phyloP scores from a whole-genome alignment of 2,329 filamentous ascomycete genomes.

The Diaporthe eres region DNA sequence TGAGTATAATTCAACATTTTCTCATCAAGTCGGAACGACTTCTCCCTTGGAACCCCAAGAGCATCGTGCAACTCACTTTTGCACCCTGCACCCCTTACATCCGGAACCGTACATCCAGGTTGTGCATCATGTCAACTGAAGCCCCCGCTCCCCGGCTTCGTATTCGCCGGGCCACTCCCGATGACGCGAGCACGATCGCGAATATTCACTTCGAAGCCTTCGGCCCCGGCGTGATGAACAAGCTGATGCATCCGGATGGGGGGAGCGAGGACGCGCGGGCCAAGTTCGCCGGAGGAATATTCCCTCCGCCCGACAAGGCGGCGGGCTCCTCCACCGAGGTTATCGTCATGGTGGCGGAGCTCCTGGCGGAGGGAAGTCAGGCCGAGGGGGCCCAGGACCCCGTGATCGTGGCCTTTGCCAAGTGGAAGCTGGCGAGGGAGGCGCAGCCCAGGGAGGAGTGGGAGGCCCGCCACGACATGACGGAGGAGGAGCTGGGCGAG shows the following conservation, averaged over 20 bases:
- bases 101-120: neutral
- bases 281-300: constrained; percentile 42
- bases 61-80: neutral
- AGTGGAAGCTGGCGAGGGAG: constrained; percentile 46
- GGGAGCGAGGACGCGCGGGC: constrained; percentile 39
- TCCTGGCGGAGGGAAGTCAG: constrained; percentile 36
- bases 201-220: constrained; percentile 38
- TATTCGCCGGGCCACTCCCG: constrained; percentile 32
- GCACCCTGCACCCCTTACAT: neutral
- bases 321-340: constrained; percentile 1
- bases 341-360: constrained; percentile 48
- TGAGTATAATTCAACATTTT: neutral
- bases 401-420: constrained; percentile 50
- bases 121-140: constrained; percentile 17
- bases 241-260: constrained; percentile 47
- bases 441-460: constrained; percentile 47
- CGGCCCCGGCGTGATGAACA: constrained; percentile 43
- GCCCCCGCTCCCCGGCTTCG: constrained; percentile 8
- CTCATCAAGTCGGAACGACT: neutral
- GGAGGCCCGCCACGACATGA: constrained; percentile 41
- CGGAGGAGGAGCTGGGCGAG: constrained; percentile 45
- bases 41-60: neutral
- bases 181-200: constrained; percentile 25
- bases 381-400: constrained; percentile 32
- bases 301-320: constrained; percentile 28